These are phyloP conservation scores for Saturnispora hagleri DNA, from an alignment of 805 yeast genomes.

Conservation along the genomic window DNA sequence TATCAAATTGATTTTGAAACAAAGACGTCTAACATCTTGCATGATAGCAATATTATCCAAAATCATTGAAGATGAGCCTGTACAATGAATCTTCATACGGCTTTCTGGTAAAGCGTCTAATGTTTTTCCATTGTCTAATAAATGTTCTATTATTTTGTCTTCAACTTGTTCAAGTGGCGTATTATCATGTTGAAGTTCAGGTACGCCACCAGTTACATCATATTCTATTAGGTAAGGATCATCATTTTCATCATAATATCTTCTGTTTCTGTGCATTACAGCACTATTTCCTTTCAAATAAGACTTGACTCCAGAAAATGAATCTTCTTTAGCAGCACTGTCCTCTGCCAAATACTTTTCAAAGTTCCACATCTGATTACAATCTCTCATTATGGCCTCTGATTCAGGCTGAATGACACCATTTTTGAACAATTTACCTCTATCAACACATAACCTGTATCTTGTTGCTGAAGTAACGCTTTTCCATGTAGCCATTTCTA, in stretches of 20 bases:
- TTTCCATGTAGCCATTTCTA: slow-evolving; percentile 79
- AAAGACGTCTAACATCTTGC: slow-evolving; percentile 80
- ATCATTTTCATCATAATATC: slow-evolving; percentile 42
- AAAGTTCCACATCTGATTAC: slow-evolving; percentile 59
- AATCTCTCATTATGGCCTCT: slow-evolving; percentile 58
- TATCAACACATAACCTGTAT: slow-evolving; percentile 60
- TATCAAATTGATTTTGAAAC: slow-evolving; percentile 80
- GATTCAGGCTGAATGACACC: slow-evolving; percentile 54
- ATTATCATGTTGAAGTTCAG: slow-evolving; percentile 51
- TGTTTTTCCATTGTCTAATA: slow-evolving; percentile 23
- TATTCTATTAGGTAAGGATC: slow-evolving; percentile 71
- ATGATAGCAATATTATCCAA: slow-evolving; percentile 63
- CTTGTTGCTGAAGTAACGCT: slow-evolving; percentile 70
- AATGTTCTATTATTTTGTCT: slow-evolving; percentile 32
- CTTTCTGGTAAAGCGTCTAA: slow-evolving; percentile 31
- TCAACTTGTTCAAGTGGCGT: slow-evolving; percentile 37
- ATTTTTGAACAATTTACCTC: slow-evolving; percentile 59
- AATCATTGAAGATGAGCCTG: slow-evolving; percentile 54
- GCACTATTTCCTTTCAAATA: slow-evolving; percentile 13
- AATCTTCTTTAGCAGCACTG: background rate
- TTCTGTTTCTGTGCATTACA: slow-evolving; percentile 28
- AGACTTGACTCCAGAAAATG: background rate
- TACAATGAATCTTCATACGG: slow-evolving; percentile 32
- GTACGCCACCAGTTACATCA: slow-evolving; percentile 74
- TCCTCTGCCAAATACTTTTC: slow-evolving; percentile 35